Base-by-base conservation (phyloP, 2,329 filamentous ascomycete genomes). In the Neofusicoccum parvum region DNA sequence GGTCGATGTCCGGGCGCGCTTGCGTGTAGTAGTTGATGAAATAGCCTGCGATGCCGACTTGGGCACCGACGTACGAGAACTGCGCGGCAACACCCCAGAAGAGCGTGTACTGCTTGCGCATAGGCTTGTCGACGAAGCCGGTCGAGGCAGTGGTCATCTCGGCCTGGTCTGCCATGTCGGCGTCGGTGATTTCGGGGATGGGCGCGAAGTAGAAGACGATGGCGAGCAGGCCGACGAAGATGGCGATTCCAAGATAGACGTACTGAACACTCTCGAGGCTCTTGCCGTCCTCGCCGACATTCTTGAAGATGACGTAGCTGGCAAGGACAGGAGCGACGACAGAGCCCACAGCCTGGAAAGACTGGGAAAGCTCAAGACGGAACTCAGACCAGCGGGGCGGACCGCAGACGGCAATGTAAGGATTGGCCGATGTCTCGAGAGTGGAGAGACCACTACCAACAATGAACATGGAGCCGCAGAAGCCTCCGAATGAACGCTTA, bases 221-320 rank as follows among this genome's bases (percentile, higher is more conserved):
- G 0, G 88, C 90, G 2, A 93, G 82, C 3, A 87, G 71, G 69
- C 87, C 87, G 37, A 92, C 90, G 68, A 92, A 92, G 72, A 85
- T 80, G 3, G 88, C 92, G 67, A 94, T 90, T 64, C 88, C 90
- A n/a, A 95, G 84, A 70, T 95, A 95, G 0, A 91, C 88, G 87
- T 88, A 93, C 76, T 93, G 90, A 1, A 93, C 90, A 65, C 88
- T 88, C 69, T 83, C 82, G 3, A 95, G 82, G 1, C 85, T 85
- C 36, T 82, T 76, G 2, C 78, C 76, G 10, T 85, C 80, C 62
- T 86, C 81, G 54, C 86, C 85, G 9, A 91, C 83, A 12, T 83
- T 80, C 65, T 84, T 85, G 79, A 93, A 93, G 78, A 93, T 90
- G 65, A 90, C 89, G 67, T 89, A 88, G 1, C 88, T 90, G 49